phyloP scores from a whole-genome alignment of 2,329 filamentous ascomycete genomes.

The Elsinoe necatrix region DNA sequence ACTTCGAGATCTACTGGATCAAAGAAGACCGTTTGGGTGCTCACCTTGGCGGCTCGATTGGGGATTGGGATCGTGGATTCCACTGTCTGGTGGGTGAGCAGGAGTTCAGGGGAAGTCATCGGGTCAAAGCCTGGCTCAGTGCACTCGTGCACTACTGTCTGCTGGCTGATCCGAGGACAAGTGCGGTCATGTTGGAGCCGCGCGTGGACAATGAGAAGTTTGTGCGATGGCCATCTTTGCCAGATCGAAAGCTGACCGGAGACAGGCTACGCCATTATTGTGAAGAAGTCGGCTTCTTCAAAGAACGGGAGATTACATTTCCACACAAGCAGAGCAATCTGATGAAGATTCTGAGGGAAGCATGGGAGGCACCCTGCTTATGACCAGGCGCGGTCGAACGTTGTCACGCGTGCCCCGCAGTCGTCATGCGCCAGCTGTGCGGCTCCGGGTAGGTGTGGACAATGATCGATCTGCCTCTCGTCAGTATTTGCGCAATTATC shows the following conservation, averaged over 20 bases:
- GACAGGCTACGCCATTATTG: constrained; percentile 62
- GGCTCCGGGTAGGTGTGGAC: neutral
- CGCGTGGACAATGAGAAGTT: constrained; percentile 85
- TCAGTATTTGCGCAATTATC: neutral
- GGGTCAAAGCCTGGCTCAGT: constrained; percentile 72
- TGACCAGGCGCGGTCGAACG: neutral
- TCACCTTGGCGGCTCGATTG: constrained; percentile 55
- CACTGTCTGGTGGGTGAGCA: constrained; percentile 88
- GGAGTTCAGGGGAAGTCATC: constrained; percentile 72
- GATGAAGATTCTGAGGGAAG: constrained; percentile 69
- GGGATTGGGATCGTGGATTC: constrained; percentile 79
- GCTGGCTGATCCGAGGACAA: constrained; percentile 68
- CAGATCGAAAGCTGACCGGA: neutral
- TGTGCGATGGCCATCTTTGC: constrained; percentile 28
- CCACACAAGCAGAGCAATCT: constrained; percentile 89
- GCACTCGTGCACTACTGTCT: constrained; percentile 83
- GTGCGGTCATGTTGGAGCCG: constrained; percentile 78
- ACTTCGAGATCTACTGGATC: constrained; percentile 97
- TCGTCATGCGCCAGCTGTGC: neutral
- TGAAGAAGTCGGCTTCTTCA: constrained; percentile 68
- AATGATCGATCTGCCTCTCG: neutral
- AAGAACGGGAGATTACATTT: constrained; percentile 77
- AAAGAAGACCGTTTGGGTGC: constrained; percentile 77
- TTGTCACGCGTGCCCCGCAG: neutral
- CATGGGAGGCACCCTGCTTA: constrained; percentile 59